Percentiles rank a stretch among this genome's conserved stretches.
Evolutionary conservation across 1,284 basidiomycete species (phyloP).

Genomic region (Microbotryum violaceum): DNA sequence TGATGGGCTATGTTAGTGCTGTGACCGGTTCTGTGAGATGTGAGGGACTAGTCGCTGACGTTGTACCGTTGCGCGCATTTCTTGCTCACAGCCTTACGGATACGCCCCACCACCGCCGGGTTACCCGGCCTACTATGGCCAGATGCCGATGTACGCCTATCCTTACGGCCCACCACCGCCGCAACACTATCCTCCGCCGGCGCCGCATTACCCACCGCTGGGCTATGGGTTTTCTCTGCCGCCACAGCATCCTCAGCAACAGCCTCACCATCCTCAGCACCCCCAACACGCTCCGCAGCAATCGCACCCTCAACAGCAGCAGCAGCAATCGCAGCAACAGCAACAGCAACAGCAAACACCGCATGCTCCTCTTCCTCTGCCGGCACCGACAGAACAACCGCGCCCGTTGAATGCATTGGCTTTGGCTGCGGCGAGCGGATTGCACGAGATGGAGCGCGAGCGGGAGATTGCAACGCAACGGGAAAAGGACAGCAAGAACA

Average conservation of each 20-base stretch:
- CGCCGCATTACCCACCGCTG: constrained; percentile 1
- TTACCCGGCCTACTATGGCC: constrained; percentile 29
- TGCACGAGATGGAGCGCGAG: constrained; percentile 32
- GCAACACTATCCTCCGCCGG: constrained; percentile 11
- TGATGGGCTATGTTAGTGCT: constrained; percentile 30
- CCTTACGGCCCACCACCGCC: constrained; percentile 21
- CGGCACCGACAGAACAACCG: constrained; percentile 6
- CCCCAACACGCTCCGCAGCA: constrained; percentile 9
- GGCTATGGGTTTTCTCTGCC: constrained; percentile 22
- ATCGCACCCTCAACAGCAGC: constrained; percentile 6
- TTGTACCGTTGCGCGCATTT: not conserved
- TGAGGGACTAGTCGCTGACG: not conserved
- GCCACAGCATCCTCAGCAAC: not conserved
- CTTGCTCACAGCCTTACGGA: constrained; percentile 15
- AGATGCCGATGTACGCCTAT: constrained; percentile 24
- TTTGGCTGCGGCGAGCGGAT: constrained; percentile 28
- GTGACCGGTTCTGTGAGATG: not conserved
- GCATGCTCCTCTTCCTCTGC: not conserved
- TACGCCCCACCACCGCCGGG: constrained; percentile 28
- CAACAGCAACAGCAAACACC: not conserved
- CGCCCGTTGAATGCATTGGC: constrained; percentile 26
- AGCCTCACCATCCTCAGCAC: constrained; percentile 15
- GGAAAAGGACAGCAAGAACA: constrained; percentile 14
- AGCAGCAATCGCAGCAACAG: constrained; percentile 3
- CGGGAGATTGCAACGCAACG: constrained; percentile 14